Percentiles rank a stretch among this genome's conserved stretches.
Conservation (phyloP, 2,329 filamentous ascomycete species). For the Trichoderma pleuroti region DNA sequence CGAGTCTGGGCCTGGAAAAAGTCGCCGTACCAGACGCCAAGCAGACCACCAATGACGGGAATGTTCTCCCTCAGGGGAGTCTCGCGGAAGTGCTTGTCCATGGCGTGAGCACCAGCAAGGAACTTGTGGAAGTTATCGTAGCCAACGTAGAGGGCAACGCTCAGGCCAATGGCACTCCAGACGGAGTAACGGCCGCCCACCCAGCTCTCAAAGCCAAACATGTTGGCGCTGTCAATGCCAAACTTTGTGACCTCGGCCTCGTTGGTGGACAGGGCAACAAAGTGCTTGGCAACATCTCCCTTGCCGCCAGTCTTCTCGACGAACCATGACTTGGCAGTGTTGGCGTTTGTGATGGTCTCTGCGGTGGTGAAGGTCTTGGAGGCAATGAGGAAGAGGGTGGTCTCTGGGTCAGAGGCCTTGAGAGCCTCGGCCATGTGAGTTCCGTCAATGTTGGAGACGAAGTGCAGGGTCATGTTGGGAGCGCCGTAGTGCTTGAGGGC, state of each 20-base stretch:
- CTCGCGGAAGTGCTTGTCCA: slow-evolving; percentile 97
- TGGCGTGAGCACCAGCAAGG: slow-evolving; percentile 87
- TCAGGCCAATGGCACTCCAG: slow-evolving; percentile 97
- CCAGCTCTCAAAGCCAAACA: slow-evolving; percentile 99
- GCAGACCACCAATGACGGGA: slow-evolving; percentile 81
- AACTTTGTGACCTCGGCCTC: slow-evolving; percentile 95
- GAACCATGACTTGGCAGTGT: slow-evolving; percentile 97
- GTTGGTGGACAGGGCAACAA: slow-evolving; percentile 96
- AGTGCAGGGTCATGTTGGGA: slow-evolving; percentile 84
- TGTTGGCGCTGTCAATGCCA: slow-evolving; percentile 97
- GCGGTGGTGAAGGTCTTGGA: slow-evolving; percentile 99
- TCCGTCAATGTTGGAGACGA: slow-evolving; percentile 99
- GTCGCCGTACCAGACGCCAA: slow-evolving; percentile 98
- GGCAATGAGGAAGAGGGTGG: slow-evolving; percentile 96
- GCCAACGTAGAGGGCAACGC: slow-evolving; percentile 90
- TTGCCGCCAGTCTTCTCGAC: slow-evolving; percentile 72
- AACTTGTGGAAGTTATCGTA: slow-evolving; percentile 98
- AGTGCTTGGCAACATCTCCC: slow-evolving; percentile 95
- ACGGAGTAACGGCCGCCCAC: slow-evolving; percentile 97
- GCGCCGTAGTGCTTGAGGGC: slow-evolving; percentile 93
- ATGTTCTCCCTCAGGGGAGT: slow-evolving; percentile 94
- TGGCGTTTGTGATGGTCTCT: slow-evolving; percentile 95
- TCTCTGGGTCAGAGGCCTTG: slow-evolving; percentile 85
- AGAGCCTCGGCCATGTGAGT: slow-evolving; percentile 96
- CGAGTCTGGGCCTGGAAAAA: slow-evolving; percentile 99